Evolutionary conservation across 1,284 basidiomycete genomes (phyloP), one percentile per base, ranked within the genome.

Genomic region (Inonotus hispidus): DNA sequence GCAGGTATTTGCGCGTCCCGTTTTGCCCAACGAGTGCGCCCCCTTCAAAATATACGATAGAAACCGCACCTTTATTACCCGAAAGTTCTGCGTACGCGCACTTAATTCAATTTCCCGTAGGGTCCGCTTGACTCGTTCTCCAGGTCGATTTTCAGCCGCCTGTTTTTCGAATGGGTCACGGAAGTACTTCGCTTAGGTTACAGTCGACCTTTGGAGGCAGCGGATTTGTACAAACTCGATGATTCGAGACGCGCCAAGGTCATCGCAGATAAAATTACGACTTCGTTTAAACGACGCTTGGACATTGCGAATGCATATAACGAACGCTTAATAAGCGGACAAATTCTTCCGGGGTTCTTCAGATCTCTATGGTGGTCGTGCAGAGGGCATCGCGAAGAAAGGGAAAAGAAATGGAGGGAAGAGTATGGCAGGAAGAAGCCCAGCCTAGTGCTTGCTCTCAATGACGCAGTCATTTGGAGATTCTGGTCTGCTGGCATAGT

Each of bases 151-250:
- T 77, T 82, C 67, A 80, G 76, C 47, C 68, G 77, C n/a, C 65
- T 85, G 43, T 81, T 81, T 58, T 87, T 83, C 69, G 74, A 76
- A 56, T 96, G 93, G 93, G 81, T 95, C 56, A 86, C 84, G 0
- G 82, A 85, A 1, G 75, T 93, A 56, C 81, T 93, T 71, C 75
- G 77, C 10, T 72, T 85, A 6, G 88, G 88, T 8, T 92, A 90
- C 70, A 81, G 84, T 14, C 82, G 93, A 4, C 88, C 93, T 0
- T 79, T 96, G 3, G 88, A 94, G 70, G 84, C 87, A 0, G 76
- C 86, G 0, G 94, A 97, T 73, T 77, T 96, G n/a, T 95, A 89
- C 80, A 88, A 84, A 70, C 83, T 95, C 49, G 85, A 87, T 63
- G 80, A 84, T 53, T 75, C 85, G 14, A 82, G 82, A 21, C 76